Conservation (phyloP, 352 stramenopile genomes). For the Phytophthora syringae region DNA sequence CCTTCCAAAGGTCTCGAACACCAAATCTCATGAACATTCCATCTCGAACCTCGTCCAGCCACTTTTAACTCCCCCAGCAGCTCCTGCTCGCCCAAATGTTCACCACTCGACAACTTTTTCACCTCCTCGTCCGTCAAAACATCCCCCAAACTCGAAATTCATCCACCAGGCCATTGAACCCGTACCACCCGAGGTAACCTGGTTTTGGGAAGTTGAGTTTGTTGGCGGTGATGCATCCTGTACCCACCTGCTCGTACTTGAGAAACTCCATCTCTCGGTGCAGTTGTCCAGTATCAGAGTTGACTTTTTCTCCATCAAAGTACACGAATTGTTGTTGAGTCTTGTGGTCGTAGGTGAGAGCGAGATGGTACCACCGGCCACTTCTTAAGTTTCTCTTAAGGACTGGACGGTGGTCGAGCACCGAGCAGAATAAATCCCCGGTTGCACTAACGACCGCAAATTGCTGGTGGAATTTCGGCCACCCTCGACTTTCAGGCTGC, state of each 20-base stretch:
- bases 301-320: slow-evolving; percentile 28
- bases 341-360: slow-evolving; percentile 30
- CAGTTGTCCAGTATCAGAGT: slow-evolving; percentile 8
- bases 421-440: slow-evolving; percentile 38
- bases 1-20: slow-evolving; percentile 11
- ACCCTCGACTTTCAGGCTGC: slow-evolving; percentile 15
- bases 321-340: slow-evolving; percentile 30
- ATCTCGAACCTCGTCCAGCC: slow-evolving; percentile 9
- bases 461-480: slow-evolving; percentile 42
- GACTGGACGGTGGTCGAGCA: slow-evolving; percentile 34
- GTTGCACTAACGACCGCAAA: slow-evolving; percentile 34
- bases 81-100: background rate
- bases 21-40: slow-evolving; percentile 21
- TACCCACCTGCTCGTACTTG: slow-evolving; percentile 33
- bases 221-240: slow-evolving; percentile 35
- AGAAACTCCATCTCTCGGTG: slow-evolving; percentile 24
- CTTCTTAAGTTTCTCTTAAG: slow-evolving; percentile 25
- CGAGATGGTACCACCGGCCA: slow-evolving; percentile 47
- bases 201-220: slow-evolving; percentile 5
- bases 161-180: slow-evolving; percentile 43
- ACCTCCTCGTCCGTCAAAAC: slow-evolving; percentile 21
- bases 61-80: slow-evolving; percentile 7
- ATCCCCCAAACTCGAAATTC: slow-evolving; percentile 41
- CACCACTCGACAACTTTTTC: slow-evolving; percentile 7
- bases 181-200: slow-evolving; percentile 36